Evolutionary conservation across 805 yeast genomes (phyloP).

Genomic region (Torulaspora indica): DNA sequence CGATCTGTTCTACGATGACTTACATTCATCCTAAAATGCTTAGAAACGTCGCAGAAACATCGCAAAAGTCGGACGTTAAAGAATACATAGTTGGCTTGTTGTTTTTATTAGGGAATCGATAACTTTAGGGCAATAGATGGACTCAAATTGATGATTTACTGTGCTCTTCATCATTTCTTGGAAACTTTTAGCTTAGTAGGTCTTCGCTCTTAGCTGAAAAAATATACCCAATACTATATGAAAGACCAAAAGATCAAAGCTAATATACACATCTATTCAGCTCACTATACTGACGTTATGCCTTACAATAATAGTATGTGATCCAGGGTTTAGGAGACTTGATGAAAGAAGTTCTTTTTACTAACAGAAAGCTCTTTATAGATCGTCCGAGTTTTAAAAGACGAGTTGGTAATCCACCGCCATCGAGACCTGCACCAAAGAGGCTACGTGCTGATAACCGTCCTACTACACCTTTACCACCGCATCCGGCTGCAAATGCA

Average conservation of each 20-base stretch:
- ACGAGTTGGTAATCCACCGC: slow-evolving; percentile 19
- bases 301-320: slow-evolving; percentile 15
- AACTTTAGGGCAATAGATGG: not conserved
- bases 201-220: slow-evolving; percentile 4
- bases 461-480: slow-evolving; percentile 13
- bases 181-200: not conserved
- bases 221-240: slow-evolving; percentile 1
- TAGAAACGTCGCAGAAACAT: no score
- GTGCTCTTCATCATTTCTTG: not conserved
- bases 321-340: not conserved
- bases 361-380: slow-evolving; percentile 8
- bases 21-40: not conserved
- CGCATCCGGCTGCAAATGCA: slow-evolving; percentile 5
- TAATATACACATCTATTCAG: not conserved
- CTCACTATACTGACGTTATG: slow-evolving; percentile 6
- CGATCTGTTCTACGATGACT: slow-evolving; percentile 6
- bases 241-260: not conserved
- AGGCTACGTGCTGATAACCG: slow-evolving; percentile 17
- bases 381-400: slow-evolving; percentile 17
- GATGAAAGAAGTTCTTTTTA: not conserved
- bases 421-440: slow-evolving; percentile 17
- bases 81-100: not conserved
- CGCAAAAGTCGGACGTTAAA: not conserved
- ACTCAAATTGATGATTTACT: not conserved
- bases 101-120: not conserved